phyloP scores from a whole-genome alignment of 371 early-diverging fungal genomes.

The Dichotomocladium elegans region DNA sequence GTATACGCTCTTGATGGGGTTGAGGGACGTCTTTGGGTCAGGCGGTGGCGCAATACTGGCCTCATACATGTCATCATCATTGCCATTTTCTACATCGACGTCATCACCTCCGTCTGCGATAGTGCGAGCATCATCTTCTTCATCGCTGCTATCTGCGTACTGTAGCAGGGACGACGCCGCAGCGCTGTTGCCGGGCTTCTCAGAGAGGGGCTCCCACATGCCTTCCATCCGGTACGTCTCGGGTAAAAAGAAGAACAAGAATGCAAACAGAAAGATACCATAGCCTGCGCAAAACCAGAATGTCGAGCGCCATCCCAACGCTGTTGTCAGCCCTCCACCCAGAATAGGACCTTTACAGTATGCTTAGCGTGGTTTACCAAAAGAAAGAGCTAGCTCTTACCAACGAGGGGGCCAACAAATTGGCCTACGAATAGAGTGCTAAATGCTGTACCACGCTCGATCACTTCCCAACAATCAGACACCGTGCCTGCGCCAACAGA shows the following conservation, averaged over 20 bases:
- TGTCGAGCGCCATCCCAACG: conserved; percentile 59
- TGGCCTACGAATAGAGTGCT: conserved; percentile 54
- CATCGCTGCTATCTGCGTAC: not conserved
- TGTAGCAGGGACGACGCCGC: not conserved
- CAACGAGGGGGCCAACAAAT: conserved; percentile 51
- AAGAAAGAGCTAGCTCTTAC: conserved; percentile 6
- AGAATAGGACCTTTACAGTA: conserved; percentile 28
- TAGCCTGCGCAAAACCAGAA: conserved; percentile 67
- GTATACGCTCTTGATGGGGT: conserved; percentile 26
- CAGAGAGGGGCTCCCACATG: conserved; percentile 2
- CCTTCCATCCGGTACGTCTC: conserved; percentile 64
- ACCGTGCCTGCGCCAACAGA: conserved; percentile 42
- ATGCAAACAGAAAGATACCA: conserved; percentile 48
- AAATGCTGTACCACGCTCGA: conserved; percentile 37
- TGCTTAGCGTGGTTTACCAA: not conserved
- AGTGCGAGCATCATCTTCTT: not conserved
- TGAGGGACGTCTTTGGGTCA: too few relatives aligned
- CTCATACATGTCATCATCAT: too few relatives aligned
- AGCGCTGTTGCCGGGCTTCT: not conserved
- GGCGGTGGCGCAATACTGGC: too few relatives aligned
- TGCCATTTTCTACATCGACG: too few relatives aligned
- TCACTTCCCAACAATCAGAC: conserved; percentile 34
- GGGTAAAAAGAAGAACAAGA: conserved; percentile 59
- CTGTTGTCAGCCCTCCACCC: conserved; percentile 37
- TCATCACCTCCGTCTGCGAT: too few relatives aligned